Evolutionary conservation across 1,284 basidiomycete genomes (phyloP), one percentile per base, ranked within the genome.

Genomic region (Porodaedalea pini): DNA sequence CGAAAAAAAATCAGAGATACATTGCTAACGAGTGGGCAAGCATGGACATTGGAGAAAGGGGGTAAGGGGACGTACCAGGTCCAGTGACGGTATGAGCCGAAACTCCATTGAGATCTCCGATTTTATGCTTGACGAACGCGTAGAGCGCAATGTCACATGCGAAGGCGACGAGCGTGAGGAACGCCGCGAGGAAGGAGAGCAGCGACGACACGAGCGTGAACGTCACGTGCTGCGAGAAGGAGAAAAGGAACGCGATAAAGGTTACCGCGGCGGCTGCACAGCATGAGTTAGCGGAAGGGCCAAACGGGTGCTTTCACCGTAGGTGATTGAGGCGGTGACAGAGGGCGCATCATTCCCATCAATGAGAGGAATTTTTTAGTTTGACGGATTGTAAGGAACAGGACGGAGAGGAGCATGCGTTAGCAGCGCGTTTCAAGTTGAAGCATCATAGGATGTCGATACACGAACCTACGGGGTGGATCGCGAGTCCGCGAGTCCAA

Each of bases 141-240:
- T 75, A 85, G 15, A 91, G 77, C n/a, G 85, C 85, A 63, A 91
- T 84, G 68, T 91, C 87, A 66, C 86, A 80, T 36, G 78, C 77
- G 67, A 90, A 88, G 1, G 86, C 83, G 61, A 90, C 79, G 56
- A 90, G 72, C 4, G 86, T 80, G 51, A 90, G 63, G 31, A 78
- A 61, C 0, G 85, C 81, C 4, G 85, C 85, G 54, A 90, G 73
- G 78, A 88, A 86, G 13, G 88, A 77, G 1, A 78, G 61, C 39
- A 89, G 68, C 1, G 83, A 83, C 0, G 87, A 75, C 48, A 85
- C 53, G 32, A 90, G 77, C 13, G 76, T 81, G 10, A 84, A 66
- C 2, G 78, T 78, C 61, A 81, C 68, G 67, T 86, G 81, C 37
- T 77, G 75, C n/a, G 83, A 85, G 62, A 88, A 74, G 3, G 84